These are phyloP conservation scores for Fraxinus pennsylvanica DNA, from an alignment of 257 asterid genomes.

Conservation along the genomic window DNA sequence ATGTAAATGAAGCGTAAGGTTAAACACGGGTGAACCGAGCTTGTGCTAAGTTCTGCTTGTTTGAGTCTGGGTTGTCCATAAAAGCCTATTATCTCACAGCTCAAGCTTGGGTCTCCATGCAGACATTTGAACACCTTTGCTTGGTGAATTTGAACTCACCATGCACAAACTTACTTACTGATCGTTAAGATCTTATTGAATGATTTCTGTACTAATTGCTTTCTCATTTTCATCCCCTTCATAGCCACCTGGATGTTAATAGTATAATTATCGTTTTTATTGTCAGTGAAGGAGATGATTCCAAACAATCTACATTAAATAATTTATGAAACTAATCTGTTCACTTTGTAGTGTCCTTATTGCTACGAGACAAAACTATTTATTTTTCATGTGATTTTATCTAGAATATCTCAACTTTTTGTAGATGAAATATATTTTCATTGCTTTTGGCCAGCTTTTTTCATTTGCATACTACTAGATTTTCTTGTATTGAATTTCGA, in stretches of 20 bases:
- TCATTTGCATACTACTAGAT: neutral
- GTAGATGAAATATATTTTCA: neutral
- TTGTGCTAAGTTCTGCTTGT: slow-evolving; percentile 14
- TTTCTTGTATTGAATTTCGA: neutral
- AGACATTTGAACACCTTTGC: slow-evolving; percentile 5
- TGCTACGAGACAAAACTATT: neutral
- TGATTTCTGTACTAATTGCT: neutral
- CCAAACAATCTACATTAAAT: neutral
- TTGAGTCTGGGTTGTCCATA: neutral
- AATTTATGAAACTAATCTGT: neutral
- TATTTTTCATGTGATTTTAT: neutral
- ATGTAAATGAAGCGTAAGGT: neutral
- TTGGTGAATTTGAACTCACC: too few relatives aligned
- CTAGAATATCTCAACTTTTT: neutral
- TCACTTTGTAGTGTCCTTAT: neutral
- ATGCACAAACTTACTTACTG: neutral
- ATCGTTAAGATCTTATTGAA: neutral
- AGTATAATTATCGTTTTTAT: neutral
- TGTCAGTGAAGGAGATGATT: neutral
- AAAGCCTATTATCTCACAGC: slow-evolving; percentile 1
- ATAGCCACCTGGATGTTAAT: neutral
- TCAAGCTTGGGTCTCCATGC: neutral
- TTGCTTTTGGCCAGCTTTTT: neutral
- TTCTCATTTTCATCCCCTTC: neutral
- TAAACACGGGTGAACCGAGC: neutral